Percentiles rank a stretch among this genome's conserved stretches.
Evolutionary conservation across 768 basidiomycete genomes (phyloP).

Genomic region (Russula earlei): DNA sequence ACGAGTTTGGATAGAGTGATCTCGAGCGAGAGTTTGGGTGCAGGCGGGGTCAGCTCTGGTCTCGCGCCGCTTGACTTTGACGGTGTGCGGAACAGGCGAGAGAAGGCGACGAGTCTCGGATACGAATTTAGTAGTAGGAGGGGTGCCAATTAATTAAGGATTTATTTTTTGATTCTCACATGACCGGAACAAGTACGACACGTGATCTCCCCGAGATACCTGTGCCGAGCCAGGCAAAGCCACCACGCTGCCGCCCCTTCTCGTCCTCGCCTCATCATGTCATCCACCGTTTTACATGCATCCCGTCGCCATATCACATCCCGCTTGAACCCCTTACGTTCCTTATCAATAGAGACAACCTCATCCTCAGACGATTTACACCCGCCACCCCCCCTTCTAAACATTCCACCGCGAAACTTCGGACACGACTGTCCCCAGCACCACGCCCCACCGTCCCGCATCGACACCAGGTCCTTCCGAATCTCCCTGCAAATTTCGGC

Average conservation of each 20-base stretch:
- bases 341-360: conserved; percentile 15
- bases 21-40: not conserved
- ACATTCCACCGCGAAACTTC: conserved; percentile 25
- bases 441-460: conserved; percentile 30
- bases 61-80: not conserved
- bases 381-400: conserved; percentile 26
- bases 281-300: not conserved
- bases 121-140: not conserved
- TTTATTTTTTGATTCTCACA: too few relatives aligned
- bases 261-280: conserved; percentile 12
- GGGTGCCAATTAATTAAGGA: not conserved
- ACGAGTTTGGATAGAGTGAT: not conserved
- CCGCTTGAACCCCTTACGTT: conserved; percentile 1
- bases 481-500: conserved; percentile 65
- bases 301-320: conserved; percentile 8
- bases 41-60: conserved; percentile 3
- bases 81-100: not conserved
- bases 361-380: not conserved
- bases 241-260: not conserved
- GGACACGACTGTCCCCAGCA: conserved; percentile 34
- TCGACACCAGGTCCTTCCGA: conserved; percentile 33
- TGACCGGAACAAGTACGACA: not conserved
- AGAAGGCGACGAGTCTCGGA: conserved; percentile 4
- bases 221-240: too few relatives aligned
- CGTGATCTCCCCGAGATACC: too few relatives aligned